These are phyloP conservation scores for Boletellus deceptivus DNA, from an alignment of 1,284 basidiomycete species.

Conservation along the genomic window DNA sequence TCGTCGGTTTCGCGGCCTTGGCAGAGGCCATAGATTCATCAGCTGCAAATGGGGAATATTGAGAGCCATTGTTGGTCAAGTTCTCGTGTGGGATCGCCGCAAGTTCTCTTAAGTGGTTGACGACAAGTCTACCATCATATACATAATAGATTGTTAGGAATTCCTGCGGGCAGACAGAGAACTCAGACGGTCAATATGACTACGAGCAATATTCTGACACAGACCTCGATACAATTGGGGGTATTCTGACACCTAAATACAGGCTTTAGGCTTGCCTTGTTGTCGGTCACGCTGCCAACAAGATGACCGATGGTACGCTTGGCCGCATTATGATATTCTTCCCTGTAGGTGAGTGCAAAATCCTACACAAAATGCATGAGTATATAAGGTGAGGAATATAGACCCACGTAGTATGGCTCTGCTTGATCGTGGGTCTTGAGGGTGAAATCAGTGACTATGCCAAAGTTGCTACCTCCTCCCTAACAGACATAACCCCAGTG, in stretches of 20 bases:
- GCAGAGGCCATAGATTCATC: not conserved
- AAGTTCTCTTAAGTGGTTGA: not conserved
- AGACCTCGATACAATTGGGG: not conserved
- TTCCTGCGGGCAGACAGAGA: not conserved
- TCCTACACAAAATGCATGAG: not conserved
- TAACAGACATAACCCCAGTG: not conserved
- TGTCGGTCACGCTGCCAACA: constrained; percentile 2
- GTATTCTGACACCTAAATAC: constrained; percentile 9
- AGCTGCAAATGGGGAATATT: no score
- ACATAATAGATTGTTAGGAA: constrained; percentile 5
- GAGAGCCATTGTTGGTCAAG: no score
- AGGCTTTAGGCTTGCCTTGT: constrained; percentile 13
- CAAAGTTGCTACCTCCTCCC: constrained; percentile 34
- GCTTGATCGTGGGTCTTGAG: constrained; percentile 16
- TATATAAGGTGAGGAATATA: not conserved
- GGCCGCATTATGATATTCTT: constrained; percentile 1
- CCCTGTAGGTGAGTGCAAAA: not conserved
- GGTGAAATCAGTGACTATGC: constrained; percentile 27
- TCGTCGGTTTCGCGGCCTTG: no score
- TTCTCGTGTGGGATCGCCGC: not conserved
- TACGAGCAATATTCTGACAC: not conserved
- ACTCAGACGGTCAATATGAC: not conserved
- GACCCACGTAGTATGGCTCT: not conserved
- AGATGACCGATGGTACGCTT: constrained; percentile 13
- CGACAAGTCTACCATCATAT: constrained; percentile 6